phyloP scores from a whole-genome alignment of 345 rosid genomes.

The Acer yangbiense region DNA sequence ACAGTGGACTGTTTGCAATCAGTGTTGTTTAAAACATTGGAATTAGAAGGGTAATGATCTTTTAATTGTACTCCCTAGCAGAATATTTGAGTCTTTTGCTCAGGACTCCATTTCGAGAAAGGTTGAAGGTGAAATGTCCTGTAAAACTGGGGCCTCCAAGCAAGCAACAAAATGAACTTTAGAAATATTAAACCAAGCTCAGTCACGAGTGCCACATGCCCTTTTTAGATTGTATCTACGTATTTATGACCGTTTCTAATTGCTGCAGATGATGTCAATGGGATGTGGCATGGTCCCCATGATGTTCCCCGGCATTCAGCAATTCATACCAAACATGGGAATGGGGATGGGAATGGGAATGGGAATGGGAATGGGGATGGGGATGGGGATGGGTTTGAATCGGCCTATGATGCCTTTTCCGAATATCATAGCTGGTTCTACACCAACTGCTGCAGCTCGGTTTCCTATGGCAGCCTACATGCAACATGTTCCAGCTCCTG shows the following conservation, averaged over 20 bases:
- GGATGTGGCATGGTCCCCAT: constrained; percentile 78
- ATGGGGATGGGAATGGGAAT: constrained; percentile 52
- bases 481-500: constrained; percentile 53
- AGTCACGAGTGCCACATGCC: too few species aligned
- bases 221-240: background rate
- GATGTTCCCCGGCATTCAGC: constrained; percentile 74
- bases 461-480: constrained; percentile 60
- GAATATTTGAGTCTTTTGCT: background rate
- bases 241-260: too few species aligned
- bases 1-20: background rate
- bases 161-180: background rate
- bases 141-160: background rate
- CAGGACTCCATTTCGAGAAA: background rate
- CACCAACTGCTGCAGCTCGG: constrained; percentile 57
- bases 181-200: background rate
- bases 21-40: background rate
- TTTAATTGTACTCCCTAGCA: background rate
- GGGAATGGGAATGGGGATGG: constrained; percentile 66
- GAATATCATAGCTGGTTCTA: constrained; percentile 60
- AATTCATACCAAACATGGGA: constrained; percentile 61
- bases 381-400: constrained; percentile 36
- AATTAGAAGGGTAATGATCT: background rate
- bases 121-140: background rate
- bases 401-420: constrained; percentile 78
- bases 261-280: constrained; percentile 82